Evolutionary conservation across 192 early-diverging fungal genomes (phyloP).

Genomic region (Coemansia sp.): DNA sequence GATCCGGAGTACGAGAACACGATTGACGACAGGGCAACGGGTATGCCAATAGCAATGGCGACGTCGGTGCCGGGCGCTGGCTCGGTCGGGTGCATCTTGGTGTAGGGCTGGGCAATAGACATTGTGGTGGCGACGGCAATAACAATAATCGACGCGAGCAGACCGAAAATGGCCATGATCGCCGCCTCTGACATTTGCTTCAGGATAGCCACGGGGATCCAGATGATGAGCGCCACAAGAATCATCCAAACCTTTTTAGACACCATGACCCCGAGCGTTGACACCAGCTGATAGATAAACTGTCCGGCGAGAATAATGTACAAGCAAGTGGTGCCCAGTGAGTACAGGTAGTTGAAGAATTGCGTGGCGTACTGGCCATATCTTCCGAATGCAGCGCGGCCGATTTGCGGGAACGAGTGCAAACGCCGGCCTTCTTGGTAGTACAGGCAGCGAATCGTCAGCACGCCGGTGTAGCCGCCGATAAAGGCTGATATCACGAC

Average conservation of each 20-base stretch:
- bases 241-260: constrained; percentile 56
- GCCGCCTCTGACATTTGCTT: constrained; percentile 78
- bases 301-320: constrained; percentile 68
- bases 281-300: constrained; percentile 58
- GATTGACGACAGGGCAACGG: constrained; percentile 65
- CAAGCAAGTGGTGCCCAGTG: constrained; percentile 63
- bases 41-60: constrained; percentile 48
- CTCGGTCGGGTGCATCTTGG: constrained; percentile 26
- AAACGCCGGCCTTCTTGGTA: constrained; percentile 47
- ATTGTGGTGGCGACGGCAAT: constrained; percentile 59
- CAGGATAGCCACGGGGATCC: constrained; percentile 62
- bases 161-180: constrained; percentile 62
- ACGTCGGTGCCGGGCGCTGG: constrained; percentile 19
- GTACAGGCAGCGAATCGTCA: constrained; percentile 75
- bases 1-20: constrained; percentile 73
- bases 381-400: constrained; percentile 61
- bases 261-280: constrained; percentile 39
- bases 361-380: constrained; percentile 57
- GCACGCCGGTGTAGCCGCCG: constrained; percentile 65
- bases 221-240: constrained; percentile 55
- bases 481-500: constrained; percentile 66
- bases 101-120: constrained; percentile 39
- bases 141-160: constrained; percentile 62
- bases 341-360: constrained; percentile 59
- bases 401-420: constrained; percentile 62